Evolutionary conservation across 768 basidiomycete species (phyloP).

Genomic region (Lactarius indigo): DNA sequence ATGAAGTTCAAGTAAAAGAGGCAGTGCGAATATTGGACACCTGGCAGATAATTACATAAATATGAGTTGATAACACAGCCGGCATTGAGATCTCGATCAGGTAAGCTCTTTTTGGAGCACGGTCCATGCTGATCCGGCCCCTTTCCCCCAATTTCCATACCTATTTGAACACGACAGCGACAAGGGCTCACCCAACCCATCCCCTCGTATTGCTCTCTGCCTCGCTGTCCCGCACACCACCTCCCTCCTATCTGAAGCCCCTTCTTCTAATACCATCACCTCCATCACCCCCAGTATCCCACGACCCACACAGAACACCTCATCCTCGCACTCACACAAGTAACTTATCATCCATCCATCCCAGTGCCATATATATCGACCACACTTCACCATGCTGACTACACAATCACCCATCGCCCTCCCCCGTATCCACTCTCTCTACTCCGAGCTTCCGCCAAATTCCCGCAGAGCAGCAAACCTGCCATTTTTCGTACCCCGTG

Average conservation of each 20-base stretch:
- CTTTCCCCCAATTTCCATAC: neutral
- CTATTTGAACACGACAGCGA: conserved; percentile 2
- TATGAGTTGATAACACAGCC: neutral
- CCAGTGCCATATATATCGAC: conserved; percentile 3
- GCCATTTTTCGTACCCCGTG: conserved; percentile 22
- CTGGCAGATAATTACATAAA: neutral
- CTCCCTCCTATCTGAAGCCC: neutral
- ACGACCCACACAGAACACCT: neutral
- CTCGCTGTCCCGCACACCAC: neutral
- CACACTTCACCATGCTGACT: conserved; percentile 20
- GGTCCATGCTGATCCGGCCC: conserved; percentile 14
- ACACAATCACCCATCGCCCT: conserved; percentile 19
- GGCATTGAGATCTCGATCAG: conserved; percentile 10
- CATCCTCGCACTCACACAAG: neutral
- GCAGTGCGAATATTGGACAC: neutral
- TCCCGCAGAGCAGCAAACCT: conserved; percentile 26
- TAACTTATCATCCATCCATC: conserved; percentile 4
- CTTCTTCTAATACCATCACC: neutral
- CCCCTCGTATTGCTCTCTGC: neutral
- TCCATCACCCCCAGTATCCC: neutral
- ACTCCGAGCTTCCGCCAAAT: conserved; percentile 27
- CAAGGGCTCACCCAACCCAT: neutral
- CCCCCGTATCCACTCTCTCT: conserved; percentile 24
- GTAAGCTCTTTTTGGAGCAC: neutral
- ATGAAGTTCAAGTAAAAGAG: neutral